Base-by-base conservation (phyloP, 306 rosid genomes). In the Canavalia gladiata region DNA sequence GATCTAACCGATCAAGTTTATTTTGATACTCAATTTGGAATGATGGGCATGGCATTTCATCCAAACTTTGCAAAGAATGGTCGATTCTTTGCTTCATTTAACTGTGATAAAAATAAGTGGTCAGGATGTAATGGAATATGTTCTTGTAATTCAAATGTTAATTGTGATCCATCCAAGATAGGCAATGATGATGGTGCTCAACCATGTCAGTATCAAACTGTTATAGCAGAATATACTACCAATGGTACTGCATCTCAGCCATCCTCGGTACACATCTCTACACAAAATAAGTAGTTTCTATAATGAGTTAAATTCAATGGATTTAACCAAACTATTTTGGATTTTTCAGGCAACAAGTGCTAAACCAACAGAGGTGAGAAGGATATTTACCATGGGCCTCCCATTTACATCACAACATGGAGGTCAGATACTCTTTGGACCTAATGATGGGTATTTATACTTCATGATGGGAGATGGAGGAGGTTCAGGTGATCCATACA, bases 21-120 rank as follows among this genome's bases (percentile, higher is more conserved):
- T 82, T 89, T 89, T 12, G 98, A 95, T 69, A 86, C 92, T 72
- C 50, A 6, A 46, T 92, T 90, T 81, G 99, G 99, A 56, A 83
- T 93, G 96, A 88, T 95, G 98, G 97, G 99, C 4, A 88, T 95
- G 84, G 92, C 96, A 39, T 95, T 95, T 87, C 99, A 95, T 87
- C 99, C 98, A 1, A 82, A 93, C 54, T 95, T 95, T 3, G 85
- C 86, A 0, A 76, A 87, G 51, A 95, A 95, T 50, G 99, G 98
- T 5, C 82, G 98, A 30, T 93, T 95, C 88, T 95, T 91, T 74
- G 97, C 93, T 74, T 95, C 99, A 2, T 93, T 91, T 87, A 95
- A 91, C 73, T 95, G 99, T 76, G 93, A 95, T 78, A 93, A 95
- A 76, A 81, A 78, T 12, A 87, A 89, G 83, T 93, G 97, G 95